Evolutionary conservation across 768 basidiomycete species (phyloP), one percentile per base, ranked within the genome.

Genomic region (Lanmaoa rubissima): DNA sequence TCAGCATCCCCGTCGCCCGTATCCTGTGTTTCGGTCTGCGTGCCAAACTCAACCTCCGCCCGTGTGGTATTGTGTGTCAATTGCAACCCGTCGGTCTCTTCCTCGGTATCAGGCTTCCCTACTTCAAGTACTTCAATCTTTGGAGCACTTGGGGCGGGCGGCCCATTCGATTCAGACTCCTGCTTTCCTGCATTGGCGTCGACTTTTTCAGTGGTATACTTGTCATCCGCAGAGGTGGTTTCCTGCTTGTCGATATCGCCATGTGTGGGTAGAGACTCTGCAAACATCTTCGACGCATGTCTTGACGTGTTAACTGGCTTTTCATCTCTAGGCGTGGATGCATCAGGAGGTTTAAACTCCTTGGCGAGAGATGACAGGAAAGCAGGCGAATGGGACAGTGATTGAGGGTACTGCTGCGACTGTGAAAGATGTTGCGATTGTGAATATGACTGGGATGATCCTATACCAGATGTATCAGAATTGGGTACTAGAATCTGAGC

Each of bases 401-500:
- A 43, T 19, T 57, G 62, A 31, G 47, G 24, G 19, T 64, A 57
- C 35, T 74, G 73, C 51, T 74, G 75, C 4, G 74, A 73, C 11
- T 64, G 61, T n/a, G 62, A 59, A 31, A 52, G 56, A 21, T 28
- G 43, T 32, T 66, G 70, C 4, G 65, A 62, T 40, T 74, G 73
- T 13, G 68, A 66, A 35, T 69, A 65, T 61, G 62, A 36, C 19
- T 64, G 68, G 51, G 75, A 75, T 3, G 74, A 75, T 34, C 69
- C 69, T 11, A 69, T 66, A 35, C 65, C 72, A 1, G 81, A 84
- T 1, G 77, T 75, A 60, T 86, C 83, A 11, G 83, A 83, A 62
- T 83, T 80, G 4, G 83, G 82, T 9, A 76, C 83, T 24, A 85
- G 66, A n/a, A 85, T 74, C 17, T 72, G 74, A 32, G 66, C 74